phyloP scores from a whole-genome alignment of 495 filamentous ascomycete species.

The Neurospora tetraspora region DNA sequence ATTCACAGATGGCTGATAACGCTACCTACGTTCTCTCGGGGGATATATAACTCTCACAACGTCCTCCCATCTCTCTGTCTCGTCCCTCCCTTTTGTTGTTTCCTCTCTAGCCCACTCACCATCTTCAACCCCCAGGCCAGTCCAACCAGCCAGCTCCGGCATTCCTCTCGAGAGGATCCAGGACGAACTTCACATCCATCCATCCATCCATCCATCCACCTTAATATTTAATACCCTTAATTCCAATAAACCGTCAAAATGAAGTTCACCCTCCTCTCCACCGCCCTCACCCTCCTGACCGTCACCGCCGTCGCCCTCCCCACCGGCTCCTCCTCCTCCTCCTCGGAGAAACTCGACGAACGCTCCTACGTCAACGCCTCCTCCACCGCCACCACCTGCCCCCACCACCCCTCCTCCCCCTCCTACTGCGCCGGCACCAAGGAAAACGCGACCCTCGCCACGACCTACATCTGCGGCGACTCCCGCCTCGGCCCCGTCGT shows the following conservation, averaged over 20 bases:
- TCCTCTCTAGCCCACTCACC: neutral
- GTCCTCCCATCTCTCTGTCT: neutral
- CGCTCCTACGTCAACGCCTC: neutral
- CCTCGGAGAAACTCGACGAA: neutral
- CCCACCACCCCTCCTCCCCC: neutral
- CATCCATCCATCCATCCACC: neutral
- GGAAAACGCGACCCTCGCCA: conserved; percentile 13
- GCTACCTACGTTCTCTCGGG: neutral
- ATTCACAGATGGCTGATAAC: neutral
- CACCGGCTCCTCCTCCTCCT: neutral
- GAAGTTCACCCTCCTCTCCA: neutral
- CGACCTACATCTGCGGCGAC: conserved; percentile 41
- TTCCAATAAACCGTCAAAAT: neutral
- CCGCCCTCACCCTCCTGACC: neutral
- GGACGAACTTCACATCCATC: neutral
- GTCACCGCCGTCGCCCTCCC: neutral
- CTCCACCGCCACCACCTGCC: neutral
- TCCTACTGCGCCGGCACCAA: conserved; percentile 31
- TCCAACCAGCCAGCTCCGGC: neutral
- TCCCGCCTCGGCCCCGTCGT: conserved; percentile 38
- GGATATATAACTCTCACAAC: neutral
- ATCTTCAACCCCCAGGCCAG: neutral
- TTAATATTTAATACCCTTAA: neutral
- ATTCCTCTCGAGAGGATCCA: neutral
- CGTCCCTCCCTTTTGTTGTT: neutral